phyloP scores from a whole-genome alignment of 805 yeast species.

The Ogataea glucozyma region DNA sequence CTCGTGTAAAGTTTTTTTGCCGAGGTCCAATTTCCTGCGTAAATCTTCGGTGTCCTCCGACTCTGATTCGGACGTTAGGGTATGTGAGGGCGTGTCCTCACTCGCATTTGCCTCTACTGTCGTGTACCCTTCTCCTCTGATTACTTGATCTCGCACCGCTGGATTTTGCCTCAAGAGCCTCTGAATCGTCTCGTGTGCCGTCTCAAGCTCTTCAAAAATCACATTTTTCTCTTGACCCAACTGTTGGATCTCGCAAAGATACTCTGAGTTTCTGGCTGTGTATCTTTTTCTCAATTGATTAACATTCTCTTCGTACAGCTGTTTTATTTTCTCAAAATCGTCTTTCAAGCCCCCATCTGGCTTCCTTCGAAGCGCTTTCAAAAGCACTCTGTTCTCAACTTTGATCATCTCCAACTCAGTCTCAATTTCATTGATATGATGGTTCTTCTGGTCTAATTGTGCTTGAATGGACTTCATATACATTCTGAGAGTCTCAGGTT shows the following conservation, averaged over 20 bases:
- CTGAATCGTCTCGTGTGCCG: conserved; percentile 14
- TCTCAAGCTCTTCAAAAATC: conserved; percentile 17
- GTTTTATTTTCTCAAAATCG: conserved; percentile 7
- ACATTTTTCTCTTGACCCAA: conserved; percentile 16
- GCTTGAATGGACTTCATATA: conserved; percentile 2
- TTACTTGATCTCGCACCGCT: background rate
- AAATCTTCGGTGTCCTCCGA: background rate
- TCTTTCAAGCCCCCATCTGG: no score
- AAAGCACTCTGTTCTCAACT: conserved; percentile 2
- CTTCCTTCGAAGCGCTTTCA: background rate
- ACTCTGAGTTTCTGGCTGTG: conserved; percentile 6
- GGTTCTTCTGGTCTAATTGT: conserved; percentile 9
- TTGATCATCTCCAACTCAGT: conserved; percentile 7
- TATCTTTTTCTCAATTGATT: conserved; percentile 5
- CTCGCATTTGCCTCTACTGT: conserved; percentile 1
- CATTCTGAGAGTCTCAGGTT: conserved; percentile 1
- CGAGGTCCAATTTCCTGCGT: conserved; percentile 1
- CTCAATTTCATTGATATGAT: conserved; percentile 13
- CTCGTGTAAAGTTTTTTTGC: conserved; percentile 11
- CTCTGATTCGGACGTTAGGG: background rate
- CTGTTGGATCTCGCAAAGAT: conserved; percentile 4
- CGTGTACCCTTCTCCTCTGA: background rate
- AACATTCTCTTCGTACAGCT: conserved; percentile 6
- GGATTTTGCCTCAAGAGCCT: background rate
- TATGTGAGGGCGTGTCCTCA: background rate